Evolutionary conservation across 2,329 filamentous ascomycete species (phyloP).

Genomic region (Penicillium sp.): DNA sequence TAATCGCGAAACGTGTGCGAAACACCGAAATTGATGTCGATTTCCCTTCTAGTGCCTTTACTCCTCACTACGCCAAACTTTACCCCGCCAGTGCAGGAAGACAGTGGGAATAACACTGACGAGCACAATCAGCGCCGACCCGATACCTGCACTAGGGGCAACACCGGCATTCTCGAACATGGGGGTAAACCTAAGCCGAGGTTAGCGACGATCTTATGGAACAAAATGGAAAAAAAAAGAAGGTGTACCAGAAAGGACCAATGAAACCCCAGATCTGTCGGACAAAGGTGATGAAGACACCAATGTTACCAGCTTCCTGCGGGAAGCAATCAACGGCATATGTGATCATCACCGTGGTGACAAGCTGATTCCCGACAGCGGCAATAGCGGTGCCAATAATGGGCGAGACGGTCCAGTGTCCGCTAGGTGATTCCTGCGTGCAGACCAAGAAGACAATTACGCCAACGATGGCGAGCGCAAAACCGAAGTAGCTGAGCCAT

Average conservation of each 20-base stretch:
- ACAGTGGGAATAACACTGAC: slow-evolving; percentile 35
- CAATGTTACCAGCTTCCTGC: slow-evolving; percentile 56
- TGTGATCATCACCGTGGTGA: slow-evolving; percentile 62
- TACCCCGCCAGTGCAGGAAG: slow-evolving; percentile 30
- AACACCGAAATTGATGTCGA: not conserved
- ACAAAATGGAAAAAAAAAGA: not conserved
- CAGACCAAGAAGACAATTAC: slow-evolving; percentile 58
- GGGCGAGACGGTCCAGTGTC: slow-evolving; percentile 57
- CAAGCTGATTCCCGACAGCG: slow-evolving; percentile 59
- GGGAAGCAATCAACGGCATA: slow-evolving; percentile 60
- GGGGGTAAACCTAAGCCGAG: slow-evolving; percentile 28
- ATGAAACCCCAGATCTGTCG: slow-evolving; percentile 44
- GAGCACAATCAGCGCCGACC: slow-evolving; percentile 29
- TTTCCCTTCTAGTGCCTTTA: not conserved
- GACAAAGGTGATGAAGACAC: slow-evolving; percentile 61
- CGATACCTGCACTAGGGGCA: slow-evolving; percentile 33
- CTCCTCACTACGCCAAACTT: slow-evolving; percentile 20
- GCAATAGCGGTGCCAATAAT: slow-evolving; percentile 55
- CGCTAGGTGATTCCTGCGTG: slow-evolving; percentile 45
- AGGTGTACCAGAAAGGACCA: slow-evolving; percentile 39
- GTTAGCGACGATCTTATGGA: slow-evolving; percentile 14
- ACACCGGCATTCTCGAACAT: slow-evolving; percentile 38
- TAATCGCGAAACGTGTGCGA: not conserved
- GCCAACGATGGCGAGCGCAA: slow-evolving; percentile 53
- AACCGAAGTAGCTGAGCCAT: slow-evolving; percentile 59